These are phyloP conservation scores for Pythium utonaiense DNA, from an alignment of 352 stramenopile genomes.

Conservation along the genomic window DNA sequence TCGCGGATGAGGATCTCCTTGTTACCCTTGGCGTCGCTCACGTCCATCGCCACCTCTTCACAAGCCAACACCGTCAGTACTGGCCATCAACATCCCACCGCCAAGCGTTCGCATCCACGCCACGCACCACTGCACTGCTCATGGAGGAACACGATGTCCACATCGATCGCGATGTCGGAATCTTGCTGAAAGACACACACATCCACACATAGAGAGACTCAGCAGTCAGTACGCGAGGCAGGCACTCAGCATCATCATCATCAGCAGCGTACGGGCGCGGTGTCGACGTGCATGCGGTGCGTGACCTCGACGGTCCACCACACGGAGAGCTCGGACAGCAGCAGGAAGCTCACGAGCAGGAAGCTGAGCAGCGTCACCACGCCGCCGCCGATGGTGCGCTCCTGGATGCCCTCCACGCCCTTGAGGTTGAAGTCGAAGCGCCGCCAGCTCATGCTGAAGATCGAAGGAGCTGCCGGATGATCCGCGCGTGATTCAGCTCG, in stretches of 20 bases:
- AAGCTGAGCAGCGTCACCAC: slow-evolving; percentile 82
- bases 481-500: not conserved
- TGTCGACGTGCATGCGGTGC: slow-evolving; percentile 89
- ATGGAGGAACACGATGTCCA: slow-evolving; percentile 82
- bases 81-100: too few relatives aligned
- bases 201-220: too few relatives aligned
- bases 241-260: too few relatives aligned
- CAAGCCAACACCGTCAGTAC: too few relatives aligned
- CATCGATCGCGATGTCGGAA: slow-evolving; percentile 67
- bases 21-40: slow-evolving; percentile 83
- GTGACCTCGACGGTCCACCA: slow-evolving; percentile 84
- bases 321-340: slow-evolving; percentile 81
- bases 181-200: slow-evolving; percentile 54
- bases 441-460: slow-evolving; percentile 46
- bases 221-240: too few relatives aligned
- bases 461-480: not conserved
- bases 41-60: slow-evolving; percentile 76
- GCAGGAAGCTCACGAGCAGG: slow-evolving; percentile 60
- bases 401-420: slow-evolving; percentile 87
- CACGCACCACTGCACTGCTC: slow-evolving; percentile 69
- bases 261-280: slow-evolving; percentile 51
- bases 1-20: slow-evolving; percentile 76
- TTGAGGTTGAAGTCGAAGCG: slow-evolving; percentile 88
- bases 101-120: too few relatives aligned
- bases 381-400: slow-evolving; percentile 79